A percentile compares a stretch with the other conserved stretches of the same genome.
phyloP scores from a whole-genome alignment of 495 filamentous ascomycete species.

The Lentithecium fluviatile region DNA sequence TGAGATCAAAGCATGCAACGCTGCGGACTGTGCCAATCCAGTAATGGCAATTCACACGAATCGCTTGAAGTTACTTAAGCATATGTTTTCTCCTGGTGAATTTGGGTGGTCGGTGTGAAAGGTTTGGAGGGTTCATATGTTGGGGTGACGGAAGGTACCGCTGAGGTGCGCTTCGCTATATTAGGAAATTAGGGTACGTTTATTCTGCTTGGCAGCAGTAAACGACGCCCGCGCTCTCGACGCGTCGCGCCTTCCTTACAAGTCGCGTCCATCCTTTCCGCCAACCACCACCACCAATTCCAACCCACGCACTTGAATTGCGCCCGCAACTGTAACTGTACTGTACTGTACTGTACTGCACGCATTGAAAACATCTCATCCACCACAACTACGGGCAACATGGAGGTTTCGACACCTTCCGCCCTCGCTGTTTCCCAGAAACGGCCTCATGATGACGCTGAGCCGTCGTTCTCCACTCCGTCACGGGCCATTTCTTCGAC shows the following conservation, averaged over 20 bases:
- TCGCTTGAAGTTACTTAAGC: no score
- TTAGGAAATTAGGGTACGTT: no score
- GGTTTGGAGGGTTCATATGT: no score
- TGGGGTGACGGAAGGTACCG: no score
- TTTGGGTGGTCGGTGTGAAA: no score
- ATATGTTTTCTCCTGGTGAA: no score
- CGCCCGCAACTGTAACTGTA: neutral
- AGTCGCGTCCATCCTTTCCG: conserved; percentile 20
- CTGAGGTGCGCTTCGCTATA: no score
- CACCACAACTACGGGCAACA: neutral
- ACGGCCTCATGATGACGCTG: conserved; percentile 20
- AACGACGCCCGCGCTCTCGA: conserved; percentile 14
- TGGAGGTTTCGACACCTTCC: conserved; percentile 15
- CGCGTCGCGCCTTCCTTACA: conserved; percentile 18
- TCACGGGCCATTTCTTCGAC: conserved; percentile 6
- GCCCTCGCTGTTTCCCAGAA: conserved; percentile 20
- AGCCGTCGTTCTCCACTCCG: conserved; percentile 15
- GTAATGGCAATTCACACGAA: no score
- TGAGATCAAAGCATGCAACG: no score
- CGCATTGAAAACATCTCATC: neutral
- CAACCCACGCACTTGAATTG: conserved; percentile 9
- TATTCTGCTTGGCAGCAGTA: no score
- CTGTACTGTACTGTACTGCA: neutral
- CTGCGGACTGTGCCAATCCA: no score
- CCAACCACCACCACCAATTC: neutral